Conservation (phyloP, 2,329 filamentous ascomycete species). For the Fusarium concolor region DNA sequence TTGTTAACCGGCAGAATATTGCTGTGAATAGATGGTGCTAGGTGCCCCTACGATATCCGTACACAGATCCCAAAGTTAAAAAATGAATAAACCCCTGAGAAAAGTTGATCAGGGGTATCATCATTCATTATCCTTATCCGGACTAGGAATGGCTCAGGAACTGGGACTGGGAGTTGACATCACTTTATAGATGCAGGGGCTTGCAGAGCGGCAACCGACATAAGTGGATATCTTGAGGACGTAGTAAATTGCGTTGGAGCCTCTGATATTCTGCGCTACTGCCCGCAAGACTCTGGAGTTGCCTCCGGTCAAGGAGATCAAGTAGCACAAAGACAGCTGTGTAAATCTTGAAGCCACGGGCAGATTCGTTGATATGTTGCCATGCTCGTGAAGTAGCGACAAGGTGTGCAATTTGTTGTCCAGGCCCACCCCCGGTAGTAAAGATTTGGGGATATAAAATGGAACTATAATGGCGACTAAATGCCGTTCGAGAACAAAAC, state of each 20-base stretch:
- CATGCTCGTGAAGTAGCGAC: neutral
- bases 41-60: too few species aligned
- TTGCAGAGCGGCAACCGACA: conserved; percentile 18
- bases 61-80: conserved; percentile 13
- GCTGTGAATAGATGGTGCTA: neutral
- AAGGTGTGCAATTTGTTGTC: neutral
- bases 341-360: conserved; percentile 26
- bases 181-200: conserved; percentile 32
- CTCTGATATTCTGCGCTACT: neutral
- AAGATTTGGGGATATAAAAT: neutral
- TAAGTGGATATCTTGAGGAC: conserved; percentile 39
- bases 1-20: conserved; percentile 11
- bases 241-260: conserved; percentile 43
- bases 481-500: neutral
- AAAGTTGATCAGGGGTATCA: conserved; percentile 32
- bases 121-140: conserved; percentile 14
- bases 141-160: conserved; percentile 30
- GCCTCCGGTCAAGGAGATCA: neutral
- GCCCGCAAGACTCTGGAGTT: neutral
- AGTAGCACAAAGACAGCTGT: conserved; percentile 2
- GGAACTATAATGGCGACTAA: neutral
- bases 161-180: conserved; percentile 9
- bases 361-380: conserved; percentile 1
- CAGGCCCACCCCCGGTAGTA: neutral
- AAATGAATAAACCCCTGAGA: conserved; percentile 25